These are phyloP conservation scores for Talinum fruticosum DNA, from an alignment of 148 eudicot genomes.

Conservation along the genomic window DNA sequence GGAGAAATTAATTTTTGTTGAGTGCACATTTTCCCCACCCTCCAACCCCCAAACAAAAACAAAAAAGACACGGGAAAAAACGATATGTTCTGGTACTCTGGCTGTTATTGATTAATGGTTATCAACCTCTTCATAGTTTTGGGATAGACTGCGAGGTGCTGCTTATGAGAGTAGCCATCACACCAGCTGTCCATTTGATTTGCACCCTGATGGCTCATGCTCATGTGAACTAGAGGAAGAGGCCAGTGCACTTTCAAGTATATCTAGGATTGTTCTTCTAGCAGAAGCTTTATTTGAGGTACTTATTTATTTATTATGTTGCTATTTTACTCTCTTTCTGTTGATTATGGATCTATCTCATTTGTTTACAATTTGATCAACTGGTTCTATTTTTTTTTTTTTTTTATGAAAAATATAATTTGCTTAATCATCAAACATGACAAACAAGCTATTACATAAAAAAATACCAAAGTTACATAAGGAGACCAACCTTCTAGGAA, in stretches of 20 bases:
- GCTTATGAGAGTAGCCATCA: slow-evolving; percentile 34
- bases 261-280: slow-evolving; percentile 55
- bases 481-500: too few species aligned
- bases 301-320: background rate
- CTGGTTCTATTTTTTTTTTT: too few species aligned
- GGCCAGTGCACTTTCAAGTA: slow-evolving; percentile 40
- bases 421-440: too few species aligned
- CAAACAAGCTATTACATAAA: too few species aligned
- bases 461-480: too few species aligned
- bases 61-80: too few species aligned
- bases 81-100: background rate
- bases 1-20: background rate
- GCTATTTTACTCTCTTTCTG: background rate
- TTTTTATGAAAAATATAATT: too few species aligned
- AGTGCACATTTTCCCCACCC: background rate
- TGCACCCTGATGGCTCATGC: slow-evolving; percentile 58
- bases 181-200: slow-evolving; percentile 42
- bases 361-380: background rate
- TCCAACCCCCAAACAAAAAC: background rate
- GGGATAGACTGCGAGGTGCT: slow-evolving; percentile 41
- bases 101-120: slow-evolving; percentile 2
- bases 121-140: slow-evolving; percentile 31
- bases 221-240: slow-evolving; percentile 50
- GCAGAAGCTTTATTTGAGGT: slow-evolving; percentile 73
- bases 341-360: background rate